phyloP scores from a whole-genome alignment of 805 yeast species.

The Candida quercuum region DNA sequence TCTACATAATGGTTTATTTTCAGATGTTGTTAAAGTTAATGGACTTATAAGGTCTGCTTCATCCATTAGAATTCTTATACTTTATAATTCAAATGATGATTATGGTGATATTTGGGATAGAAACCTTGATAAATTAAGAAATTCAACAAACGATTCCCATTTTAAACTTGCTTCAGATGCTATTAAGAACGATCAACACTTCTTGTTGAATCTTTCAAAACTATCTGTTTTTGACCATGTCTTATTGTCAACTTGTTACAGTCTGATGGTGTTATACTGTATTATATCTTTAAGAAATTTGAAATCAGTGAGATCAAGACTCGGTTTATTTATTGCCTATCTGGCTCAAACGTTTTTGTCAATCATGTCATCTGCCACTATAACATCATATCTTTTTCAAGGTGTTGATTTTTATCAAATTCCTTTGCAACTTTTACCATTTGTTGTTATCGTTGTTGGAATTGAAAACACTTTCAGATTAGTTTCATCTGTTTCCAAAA shows the following conservation, averaged over 20 bases:
- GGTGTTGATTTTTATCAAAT: slow-evolving; percentile 30
- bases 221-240: slow-evolving; percentile 19
- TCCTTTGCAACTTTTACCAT: slow-evolving; percentile 37
- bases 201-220: slow-evolving; percentile 13
- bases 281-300: slow-evolving; percentile 35
- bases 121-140: slow-evolving; percentile 22
- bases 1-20: slow-evolving; percentile 25
- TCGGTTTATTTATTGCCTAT: slow-evolving; percentile 41
- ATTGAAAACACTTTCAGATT: slow-evolving; percentile 45
- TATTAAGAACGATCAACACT: slow-evolving; percentile 1
- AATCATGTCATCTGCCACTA: slow-evolving; percentile 36
- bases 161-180: not conserved
- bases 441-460: slow-evolving; percentile 36
- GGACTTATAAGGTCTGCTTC: slow-evolving; percentile 38
- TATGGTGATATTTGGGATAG: slow-evolving; percentile 26
- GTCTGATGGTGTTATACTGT: slow-evolving; percentile 27
- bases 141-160: not conserved
- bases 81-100: slow-evolving; percentile 18
- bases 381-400: slow-evolving; percentile 33
- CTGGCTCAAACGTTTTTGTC: slow-evolving; percentile 35
- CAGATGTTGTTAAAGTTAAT: slow-evolving; percentile 36
- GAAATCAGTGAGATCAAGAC: slow-evolving; percentile 38
- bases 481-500: slow-evolving; percentile 32
- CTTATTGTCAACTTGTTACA: slow-evolving; percentile 21
- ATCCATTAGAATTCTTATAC: slow-evolving; percentile 30